Base-by-base conservation (phyloP, 2,329 filamentous ascomycete species). In the Sclerotinia trifoliorum region DNA sequence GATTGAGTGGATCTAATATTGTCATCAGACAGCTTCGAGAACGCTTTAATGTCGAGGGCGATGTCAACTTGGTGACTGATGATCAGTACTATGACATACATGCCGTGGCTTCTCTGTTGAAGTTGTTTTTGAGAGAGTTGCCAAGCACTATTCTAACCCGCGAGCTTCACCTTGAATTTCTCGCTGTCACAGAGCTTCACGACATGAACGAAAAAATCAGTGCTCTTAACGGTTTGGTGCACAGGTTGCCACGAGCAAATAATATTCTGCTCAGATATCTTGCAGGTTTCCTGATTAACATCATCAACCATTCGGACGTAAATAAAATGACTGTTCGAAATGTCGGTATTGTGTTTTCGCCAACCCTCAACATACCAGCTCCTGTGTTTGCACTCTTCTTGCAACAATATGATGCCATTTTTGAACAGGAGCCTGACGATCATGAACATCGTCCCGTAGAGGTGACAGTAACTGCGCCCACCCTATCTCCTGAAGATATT, bases 261-360 rank as follows among this genome's bases (percentile, higher is more conserved):
- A 86, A 89, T 58, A 89, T 91, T 3, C 82, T 99, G 55, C 83
- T 99, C 51, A 89, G 90, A 75, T 93, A 96, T 71, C 82, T 99
- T 67, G 92, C 94, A 60, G 88, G 91, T 4, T 97, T 97, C 80
- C 81, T 99, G 74, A 92, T 97, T 77, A 90, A 91, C 75, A 94
- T 99, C 74, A 93, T 97, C 76, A 93, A 95, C 79, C 93, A 97
- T 74, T 84, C 93, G 8, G 89, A 92, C 74, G 83, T 90, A 71
- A 99, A 99, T 82, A 98, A 97, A 83, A 99, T 99, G 95, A 97
- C 92, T 15, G 92, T 97, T 65, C 89, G 94, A 73, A 99, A 99
- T 76, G 92, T 99, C 66, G 94, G 95, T 72, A 98, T 99, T 74
- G 94, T 99, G 68, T 99, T 99, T 79, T 96, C 95, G 21, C 95